phyloP scores from a whole-genome alignment of 2,329 filamentous ascomycete species.

The Aphanocladium album region DNA sequence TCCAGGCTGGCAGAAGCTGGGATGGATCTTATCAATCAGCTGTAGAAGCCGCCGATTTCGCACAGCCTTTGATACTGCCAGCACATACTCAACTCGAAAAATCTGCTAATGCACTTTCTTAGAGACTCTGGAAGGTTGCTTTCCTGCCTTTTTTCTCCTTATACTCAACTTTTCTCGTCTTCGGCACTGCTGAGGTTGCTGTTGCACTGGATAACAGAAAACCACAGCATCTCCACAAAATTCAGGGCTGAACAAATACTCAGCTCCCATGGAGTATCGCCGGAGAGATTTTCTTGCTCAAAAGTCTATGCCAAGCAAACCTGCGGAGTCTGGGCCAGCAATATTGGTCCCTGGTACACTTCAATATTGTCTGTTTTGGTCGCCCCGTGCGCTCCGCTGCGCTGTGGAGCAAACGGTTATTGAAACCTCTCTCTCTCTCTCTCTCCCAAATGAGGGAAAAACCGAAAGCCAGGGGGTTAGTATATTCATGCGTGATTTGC shows the following conservation, averaged over 20 bases:
- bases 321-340: neutral
- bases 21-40: constrained; percentile 12
- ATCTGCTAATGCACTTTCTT: too few relatives aligned
- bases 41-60: neutral
- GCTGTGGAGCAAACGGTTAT: neutral
- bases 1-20: neutral
- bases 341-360: neutral
- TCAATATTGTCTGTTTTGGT: neutral
- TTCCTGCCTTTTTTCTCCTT: neutral
- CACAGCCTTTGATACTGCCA: neutral
- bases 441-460: neutral
- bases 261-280: neutral
- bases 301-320: neutral
- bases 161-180: too few relatives aligned
- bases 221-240: neutral
- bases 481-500: neutral
- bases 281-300: neutral
- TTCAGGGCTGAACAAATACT: neutral
- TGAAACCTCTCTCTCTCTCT: neutral
- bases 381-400: neutral
- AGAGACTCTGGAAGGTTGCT: too few relatives aligned
- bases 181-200: neutral
- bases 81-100: neutral
- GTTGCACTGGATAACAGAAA: neutral
- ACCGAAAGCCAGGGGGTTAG: neutral